Percentiles rank a stretch among this genome's conserved stretches.
phyloP scores from a whole-genome alignment of 441 rosid species.

The Gossypium trilobum region DNA sequence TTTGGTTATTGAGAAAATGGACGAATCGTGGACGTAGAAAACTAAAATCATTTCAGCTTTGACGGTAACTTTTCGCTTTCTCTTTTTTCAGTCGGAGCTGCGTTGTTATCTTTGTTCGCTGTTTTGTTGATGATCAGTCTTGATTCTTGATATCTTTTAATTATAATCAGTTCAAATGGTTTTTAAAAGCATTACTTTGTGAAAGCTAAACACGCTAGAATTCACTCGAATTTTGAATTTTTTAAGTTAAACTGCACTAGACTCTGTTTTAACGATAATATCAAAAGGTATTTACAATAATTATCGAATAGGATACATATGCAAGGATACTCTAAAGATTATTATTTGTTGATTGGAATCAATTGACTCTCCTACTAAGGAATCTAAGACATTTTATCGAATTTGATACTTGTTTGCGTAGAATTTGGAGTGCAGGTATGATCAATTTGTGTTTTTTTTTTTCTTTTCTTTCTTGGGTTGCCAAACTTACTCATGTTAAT shows the following conservation, averaged over 20 bases:
- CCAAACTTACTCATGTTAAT: background rate
- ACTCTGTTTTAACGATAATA: background rate
- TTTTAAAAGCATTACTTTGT: background rate
- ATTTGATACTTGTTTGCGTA: background rate
- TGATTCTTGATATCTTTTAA: background rate
- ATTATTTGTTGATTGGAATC: background rate
- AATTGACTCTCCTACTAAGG: background rate
- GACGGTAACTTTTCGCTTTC: background rate
- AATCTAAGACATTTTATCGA: background rate
- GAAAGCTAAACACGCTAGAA: background rate
- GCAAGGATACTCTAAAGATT: background rate
- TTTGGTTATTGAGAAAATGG: conserved; percentile 8
- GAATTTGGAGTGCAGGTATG: background rate
- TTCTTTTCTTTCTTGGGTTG: background rate
- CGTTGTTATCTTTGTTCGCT: background rate
- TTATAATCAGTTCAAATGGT: background rate
- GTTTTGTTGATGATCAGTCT: background rate
- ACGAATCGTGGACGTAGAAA: background rate
- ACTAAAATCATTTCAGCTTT: background rate
- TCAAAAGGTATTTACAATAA: background rate
- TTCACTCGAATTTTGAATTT: background rate
- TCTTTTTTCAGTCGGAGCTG: background rate
- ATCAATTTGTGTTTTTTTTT: background rate
- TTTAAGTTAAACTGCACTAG: background rate
- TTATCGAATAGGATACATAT: background rate